These are phyloP conservation scores for Melampsora americana DNA, from an alignment of 1,284 basidiomycete species.

Conservation along the genomic window DNA sequence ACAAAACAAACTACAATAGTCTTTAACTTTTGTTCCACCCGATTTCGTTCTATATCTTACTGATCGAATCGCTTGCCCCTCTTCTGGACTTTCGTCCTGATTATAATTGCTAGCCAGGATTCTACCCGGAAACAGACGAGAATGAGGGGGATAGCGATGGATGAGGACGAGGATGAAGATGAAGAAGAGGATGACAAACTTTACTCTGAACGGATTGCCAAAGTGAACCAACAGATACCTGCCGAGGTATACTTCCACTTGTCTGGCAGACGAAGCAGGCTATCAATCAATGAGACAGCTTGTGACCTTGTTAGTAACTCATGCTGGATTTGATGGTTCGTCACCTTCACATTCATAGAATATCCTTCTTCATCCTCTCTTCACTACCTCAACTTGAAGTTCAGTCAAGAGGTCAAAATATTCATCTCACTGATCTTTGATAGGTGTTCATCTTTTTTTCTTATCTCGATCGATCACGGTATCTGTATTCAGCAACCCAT, in stretches of 20 bases:
- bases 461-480: background rate
- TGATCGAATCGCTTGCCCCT: too few relatives aligned
- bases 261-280: conserved; percentile 18
- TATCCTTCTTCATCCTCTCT: background rate
- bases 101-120: background rate
- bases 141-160: conserved; percentile 2
- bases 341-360: background rate
- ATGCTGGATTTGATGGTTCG: conserved; percentile 42
- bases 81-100: too few relatives aligned
- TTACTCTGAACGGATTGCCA: background rate
- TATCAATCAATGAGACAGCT: conserved; percentile 30
- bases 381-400: background rate
- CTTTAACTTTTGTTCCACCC: too few relatives aligned
- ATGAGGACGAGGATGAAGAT: conserved; percentile 18
- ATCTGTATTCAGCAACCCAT: conserved; percentile 23
- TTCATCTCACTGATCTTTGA: conserved; percentile 14
- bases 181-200: conserved; percentile 30
- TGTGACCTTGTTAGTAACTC: conserved; percentile 25
- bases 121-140: conserved; percentile 15
- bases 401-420: conserved; percentile 1
- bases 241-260: conserved; percentile 22
- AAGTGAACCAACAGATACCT: conserved; percentile 10
- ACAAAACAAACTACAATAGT: too few relatives aligned
- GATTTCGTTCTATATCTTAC: too few relatives aligned
- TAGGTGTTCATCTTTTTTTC: conserved; percentile 10